phyloP scores from a whole-genome alignment of 1,139 yeast genomes.

The Nematodospora anomalae region DNA sequence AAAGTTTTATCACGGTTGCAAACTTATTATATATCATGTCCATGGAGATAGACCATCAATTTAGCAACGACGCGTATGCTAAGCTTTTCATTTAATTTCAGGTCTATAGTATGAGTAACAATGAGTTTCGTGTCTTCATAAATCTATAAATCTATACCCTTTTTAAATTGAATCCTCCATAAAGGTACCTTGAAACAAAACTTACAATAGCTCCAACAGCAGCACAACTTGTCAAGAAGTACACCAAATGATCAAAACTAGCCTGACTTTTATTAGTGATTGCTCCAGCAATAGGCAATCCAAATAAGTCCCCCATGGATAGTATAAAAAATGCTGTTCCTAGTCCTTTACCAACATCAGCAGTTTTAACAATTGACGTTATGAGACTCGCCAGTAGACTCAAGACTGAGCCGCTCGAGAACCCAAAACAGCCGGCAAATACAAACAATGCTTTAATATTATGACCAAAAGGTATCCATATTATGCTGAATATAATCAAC shows the following conservation, averaged over 20 bases:
- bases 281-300: slow-evolving; percentile 40
- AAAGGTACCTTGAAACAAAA: slow-evolving; percentile 25
- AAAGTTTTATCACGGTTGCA: no score
- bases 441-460: slow-evolving; percentile 26
- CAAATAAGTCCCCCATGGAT: slow-evolving; percentile 34
- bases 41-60: no score
- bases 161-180: slow-evolving; percentile 23
- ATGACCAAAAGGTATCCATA: slow-evolving; percentile 33
- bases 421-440: slow-evolving; percentile 30
- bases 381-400: slow-evolving; percentile 33
- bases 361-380: slow-evolving; percentile 27
- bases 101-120: background rate
- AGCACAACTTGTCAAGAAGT: slow-evolving; percentile 28
- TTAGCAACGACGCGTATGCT: no score
- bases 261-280: slow-evolving; percentile 23
- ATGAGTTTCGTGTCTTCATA: background rate
- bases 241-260: slow-evolving; percentile 29
- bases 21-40: no score
- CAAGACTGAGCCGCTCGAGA: slow-evolving; percentile 32
- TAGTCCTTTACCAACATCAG: slow-evolving; percentile 30
- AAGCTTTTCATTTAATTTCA: background rate
- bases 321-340: slow-evolving; percentile 37
- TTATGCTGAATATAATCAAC: slow-evolving; percentile 23
- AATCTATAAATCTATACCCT: slow-evolving; percentile 12
- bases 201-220: slow-evolving; percentile 27